A percentile compares a stretch with the other conserved stretches of the same genome.
Evolutionary conservation across 805 yeast genomes (phyloP).

Genomic region (Ogataea corticis): DNA sequence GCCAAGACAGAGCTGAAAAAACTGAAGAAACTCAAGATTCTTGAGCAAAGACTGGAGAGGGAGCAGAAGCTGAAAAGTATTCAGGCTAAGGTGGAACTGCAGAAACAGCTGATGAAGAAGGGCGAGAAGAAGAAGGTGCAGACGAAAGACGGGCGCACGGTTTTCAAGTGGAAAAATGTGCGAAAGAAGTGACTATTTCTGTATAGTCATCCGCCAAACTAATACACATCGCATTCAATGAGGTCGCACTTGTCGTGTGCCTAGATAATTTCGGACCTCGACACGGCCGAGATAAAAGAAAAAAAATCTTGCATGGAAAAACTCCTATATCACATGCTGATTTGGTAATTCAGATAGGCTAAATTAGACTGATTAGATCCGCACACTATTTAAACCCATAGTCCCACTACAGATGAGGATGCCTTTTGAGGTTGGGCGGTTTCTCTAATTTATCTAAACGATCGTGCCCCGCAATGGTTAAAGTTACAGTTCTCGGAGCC

Average conservation of each 20-base stretch:
- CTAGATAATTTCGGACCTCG: too few species aligned
- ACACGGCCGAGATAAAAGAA: too few species aligned
- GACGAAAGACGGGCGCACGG: slow-evolving; percentile 63
- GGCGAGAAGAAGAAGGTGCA: slow-evolving; percentile 81
- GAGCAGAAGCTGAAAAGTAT: slow-evolving; percentile 67
- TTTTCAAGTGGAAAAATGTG: slow-evolving; percentile 83
- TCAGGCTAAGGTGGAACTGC: slow-evolving; percentile 70
- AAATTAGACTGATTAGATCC: too few species aligned
- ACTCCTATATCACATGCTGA: too few species aligned
- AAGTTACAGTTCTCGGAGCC: slow-evolving; percentile 77
- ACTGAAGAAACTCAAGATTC: slow-evolving; percentile 56
- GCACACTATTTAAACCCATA: too few species aligned
- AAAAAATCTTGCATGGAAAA: too few species aligned
- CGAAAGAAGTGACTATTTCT: slow-evolving; percentile 49
- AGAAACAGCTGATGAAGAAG: slow-evolving; percentile 85
- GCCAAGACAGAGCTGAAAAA: slow-evolving; percentile 47
- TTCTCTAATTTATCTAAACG: not conserved
- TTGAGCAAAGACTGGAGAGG: slow-evolving; percentile 69
- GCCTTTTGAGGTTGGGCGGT: too few species aligned
- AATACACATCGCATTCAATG: too few species aligned
- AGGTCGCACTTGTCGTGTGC: too few species aligned
- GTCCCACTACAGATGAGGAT: too few species aligned
- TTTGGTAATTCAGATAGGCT: too few species aligned
- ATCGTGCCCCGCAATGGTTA: slow-evolving; percentile 2
- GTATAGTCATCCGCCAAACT: not conserved